phyloP scores from a whole-genome alignment of 805 yeast genomes.

The Schwanniomyces sp. region DNA sequence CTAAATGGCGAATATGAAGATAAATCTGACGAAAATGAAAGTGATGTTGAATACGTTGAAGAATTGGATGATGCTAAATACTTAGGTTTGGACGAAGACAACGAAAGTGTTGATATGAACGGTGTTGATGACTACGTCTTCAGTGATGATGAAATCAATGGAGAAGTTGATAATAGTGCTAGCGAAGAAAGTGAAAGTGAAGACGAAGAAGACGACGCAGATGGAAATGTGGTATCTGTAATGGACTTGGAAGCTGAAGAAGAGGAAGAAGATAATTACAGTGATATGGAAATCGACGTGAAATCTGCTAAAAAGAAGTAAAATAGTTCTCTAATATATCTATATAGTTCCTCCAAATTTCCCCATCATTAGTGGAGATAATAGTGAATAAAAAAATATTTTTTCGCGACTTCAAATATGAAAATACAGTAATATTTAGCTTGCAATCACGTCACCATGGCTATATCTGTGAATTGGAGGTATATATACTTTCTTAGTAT shows the following conservation, averaged over 20 bases:
- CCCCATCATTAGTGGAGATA: neutral
- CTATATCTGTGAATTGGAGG: conserved; percentile 42
- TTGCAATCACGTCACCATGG: neutral
- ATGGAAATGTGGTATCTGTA: conserved; percentile 7
- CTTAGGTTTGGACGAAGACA: conserved; percentile 18
- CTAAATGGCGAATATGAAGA: conserved; percentile 23
- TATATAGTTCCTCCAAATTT: conserved; percentile 1
- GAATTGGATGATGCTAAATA: conserved; percentile 55
- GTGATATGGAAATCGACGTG: conserved; percentile 16
- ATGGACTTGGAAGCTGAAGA: conserved; percentile 10
- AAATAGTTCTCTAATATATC: conserved; percentile 2
- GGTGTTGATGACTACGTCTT: conserved; percentile 14
- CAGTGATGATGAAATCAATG: conserved; percentile 10
- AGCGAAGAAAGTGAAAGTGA: conserved; percentile 3
- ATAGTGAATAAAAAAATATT: neutral
- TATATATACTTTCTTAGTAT: conserved; percentile 43
- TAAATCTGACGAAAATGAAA: conserved; percentile 33
- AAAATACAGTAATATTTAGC: neutral
- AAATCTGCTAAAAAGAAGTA: conserved; percentile 4
- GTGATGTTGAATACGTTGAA: conserved; percentile 70
- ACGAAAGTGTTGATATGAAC: conserved; percentile 20
- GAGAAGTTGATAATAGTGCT: conserved; percentile 1
- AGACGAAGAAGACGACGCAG: conserved; percentile 6
- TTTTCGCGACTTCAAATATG: neutral
- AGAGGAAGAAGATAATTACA: conserved; percentile 20